Conservation (phyloP, 2,329 filamentous ascomycete genomes). For the Phialophora expanda region DNA sequence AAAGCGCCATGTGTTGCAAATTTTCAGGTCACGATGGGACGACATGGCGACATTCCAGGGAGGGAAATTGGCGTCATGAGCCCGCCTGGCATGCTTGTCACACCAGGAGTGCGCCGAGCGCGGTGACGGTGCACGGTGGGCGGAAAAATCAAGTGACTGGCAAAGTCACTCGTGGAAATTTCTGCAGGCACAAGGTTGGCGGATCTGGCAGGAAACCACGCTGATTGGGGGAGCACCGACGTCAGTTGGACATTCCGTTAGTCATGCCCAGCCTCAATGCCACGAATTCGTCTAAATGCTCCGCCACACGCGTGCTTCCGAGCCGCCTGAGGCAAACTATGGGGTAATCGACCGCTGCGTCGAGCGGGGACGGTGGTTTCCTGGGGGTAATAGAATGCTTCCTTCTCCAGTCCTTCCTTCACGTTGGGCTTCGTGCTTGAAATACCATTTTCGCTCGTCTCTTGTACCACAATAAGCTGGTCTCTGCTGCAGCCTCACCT, state of each 20-base stretch:
- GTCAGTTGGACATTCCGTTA: slow-evolving; percentile 27
- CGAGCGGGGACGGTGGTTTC: slow-evolving; percentile 39
- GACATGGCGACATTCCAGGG: slow-evolving; percentile 11
- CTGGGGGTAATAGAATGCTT: slow-evolving; percentile 43
- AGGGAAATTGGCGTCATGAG: slow-evolving; percentile 9
- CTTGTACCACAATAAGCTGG: background rate
- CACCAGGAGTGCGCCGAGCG: background rate
- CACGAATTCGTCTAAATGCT: slow-evolving; percentile 20
- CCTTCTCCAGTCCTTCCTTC: slow-evolving; percentile 20
- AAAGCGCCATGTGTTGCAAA: slow-evolving; percentile 36
- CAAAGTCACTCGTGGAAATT: slow-evolving; percentile 17
- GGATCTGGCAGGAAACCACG: slow-evolving; percentile 3
- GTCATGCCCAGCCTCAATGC: slow-evolving; percentile 33
- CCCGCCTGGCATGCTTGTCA: background rate
- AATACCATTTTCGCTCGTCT: background rate
- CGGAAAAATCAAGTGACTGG: slow-evolving; percentile 2
- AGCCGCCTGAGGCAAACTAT: slow-evolving; percentile 29
- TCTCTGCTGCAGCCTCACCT: background rate
- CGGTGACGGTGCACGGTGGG: slow-evolving; percentile 1
- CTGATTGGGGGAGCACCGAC: slow-evolving; percentile 20
- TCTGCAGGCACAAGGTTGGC: slow-evolving; percentile 7
- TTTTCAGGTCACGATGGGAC: slow-evolving; percentile 35
- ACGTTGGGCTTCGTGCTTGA: slow-evolving; percentile 3
- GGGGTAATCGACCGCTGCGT: slow-evolving; percentile 31
- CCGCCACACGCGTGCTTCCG: slow-evolving; percentile 25